phyloP scores from a whole-genome alignment of 495 filamentous ascomycete species.

The Amniculicola lignicola region DNA sequence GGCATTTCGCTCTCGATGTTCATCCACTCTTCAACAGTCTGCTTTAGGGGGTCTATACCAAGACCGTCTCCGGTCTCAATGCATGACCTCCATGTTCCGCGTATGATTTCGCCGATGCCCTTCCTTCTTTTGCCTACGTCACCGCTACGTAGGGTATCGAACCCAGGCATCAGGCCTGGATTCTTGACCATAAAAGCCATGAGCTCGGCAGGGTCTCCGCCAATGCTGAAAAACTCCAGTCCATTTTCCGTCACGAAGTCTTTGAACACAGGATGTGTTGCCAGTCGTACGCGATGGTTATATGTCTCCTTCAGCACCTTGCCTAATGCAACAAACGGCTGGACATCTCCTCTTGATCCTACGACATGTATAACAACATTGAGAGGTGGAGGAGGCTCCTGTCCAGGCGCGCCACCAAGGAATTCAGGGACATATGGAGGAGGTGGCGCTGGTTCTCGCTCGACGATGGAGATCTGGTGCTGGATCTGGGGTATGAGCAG shows the following conservation, averaged over 20 bases:
- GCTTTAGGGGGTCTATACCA: conserved; percentile 29
- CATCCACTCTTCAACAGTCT: conserved; percentile 32
- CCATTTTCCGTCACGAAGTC: conserved; percentile 54
- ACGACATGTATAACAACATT: conserved; percentile 57
- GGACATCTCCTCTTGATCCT: conserved; percentile 54
- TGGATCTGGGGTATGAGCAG: conserved; percentile 64
- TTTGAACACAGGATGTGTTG: conserved; percentile 61
- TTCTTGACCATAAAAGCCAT: conserved; percentile 58
- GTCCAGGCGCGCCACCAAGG: conserved; percentile 56
- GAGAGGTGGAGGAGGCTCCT: conserved; percentile 48
- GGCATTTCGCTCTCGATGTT: conserved; percentile 23
- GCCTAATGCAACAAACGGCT: conserved; percentile 55
- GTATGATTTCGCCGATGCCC: conserved; percentile 57
- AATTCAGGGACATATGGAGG: conserved; percentile 61
- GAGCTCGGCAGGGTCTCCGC: conserved; percentile 59
- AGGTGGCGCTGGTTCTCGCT: conserved; percentile 47
- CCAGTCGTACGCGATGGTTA: conserved; percentile 56
- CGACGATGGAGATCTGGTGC: conserved; percentile 51
- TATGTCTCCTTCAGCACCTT: conserved; percentile 48
- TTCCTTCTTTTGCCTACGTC: conserved; percentile 42
- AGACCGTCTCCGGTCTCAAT: conserved; percentile 50
- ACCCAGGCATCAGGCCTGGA: conserved; percentile 46
- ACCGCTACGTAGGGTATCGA: conserved; percentile 42
- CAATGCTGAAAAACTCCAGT: conserved; percentile 63
- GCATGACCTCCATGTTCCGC: conserved; percentile 64